Evolutionary conservation across 768 basidiomycete species (phyloP).

Genomic region (Boletus sp.): DNA sequence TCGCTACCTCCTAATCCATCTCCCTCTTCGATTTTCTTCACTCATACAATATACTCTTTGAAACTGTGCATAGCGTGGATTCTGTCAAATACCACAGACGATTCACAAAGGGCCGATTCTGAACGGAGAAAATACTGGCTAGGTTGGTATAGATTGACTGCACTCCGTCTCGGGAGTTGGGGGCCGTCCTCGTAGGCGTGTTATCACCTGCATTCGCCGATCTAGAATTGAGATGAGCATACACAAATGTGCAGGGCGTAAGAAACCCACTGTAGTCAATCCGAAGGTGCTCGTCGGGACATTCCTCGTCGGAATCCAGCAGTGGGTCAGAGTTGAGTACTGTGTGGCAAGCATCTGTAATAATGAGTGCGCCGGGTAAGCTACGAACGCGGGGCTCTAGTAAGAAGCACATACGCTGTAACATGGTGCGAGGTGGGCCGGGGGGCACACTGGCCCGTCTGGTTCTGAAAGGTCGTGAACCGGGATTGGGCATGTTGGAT

Average conservation of each 20-base stretch:
- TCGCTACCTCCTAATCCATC: conserved; percentile 6
- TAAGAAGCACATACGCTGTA: conserved; percentile 54
- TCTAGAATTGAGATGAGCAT: conserved; percentile 35
- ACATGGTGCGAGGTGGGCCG: conserved; percentile 47
- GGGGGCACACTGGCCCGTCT: conserved; percentile 24
- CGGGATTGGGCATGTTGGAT: conserved; percentile 17
- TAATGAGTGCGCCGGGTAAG: conserved; percentile 7
- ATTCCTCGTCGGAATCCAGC: conserved; percentile 71
- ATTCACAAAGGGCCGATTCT: neutral
- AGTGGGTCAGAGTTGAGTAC: conserved; percentile 68
- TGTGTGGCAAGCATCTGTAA: conserved; percentile 69
- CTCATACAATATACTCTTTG: conserved; percentile 26
- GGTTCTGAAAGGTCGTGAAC: conserved; percentile 24
- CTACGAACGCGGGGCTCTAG: neutral
- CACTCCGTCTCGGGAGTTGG: conserved; percentile 52
- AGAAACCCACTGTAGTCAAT: conserved; percentile 58
- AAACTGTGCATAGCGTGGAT: conserved; percentile 18
- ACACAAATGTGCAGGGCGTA: neutral
- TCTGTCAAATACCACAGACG: conserved; percentile 1
- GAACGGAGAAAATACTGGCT: neutral
- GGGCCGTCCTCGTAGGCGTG: conserved; percentile 50
- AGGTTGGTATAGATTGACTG: conserved; percentile 9
- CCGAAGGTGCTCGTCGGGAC: conserved; percentile 58
- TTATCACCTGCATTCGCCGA: conserved; percentile 58
- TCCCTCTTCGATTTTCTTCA: conserved; percentile 18